Percentiles rank a stretch among this genome's conserved stretches.
phyloP scores from a whole-genome alignment of 2,329 filamentous ascomycete genomes.

The Fusarium marasasianum region DNA sequence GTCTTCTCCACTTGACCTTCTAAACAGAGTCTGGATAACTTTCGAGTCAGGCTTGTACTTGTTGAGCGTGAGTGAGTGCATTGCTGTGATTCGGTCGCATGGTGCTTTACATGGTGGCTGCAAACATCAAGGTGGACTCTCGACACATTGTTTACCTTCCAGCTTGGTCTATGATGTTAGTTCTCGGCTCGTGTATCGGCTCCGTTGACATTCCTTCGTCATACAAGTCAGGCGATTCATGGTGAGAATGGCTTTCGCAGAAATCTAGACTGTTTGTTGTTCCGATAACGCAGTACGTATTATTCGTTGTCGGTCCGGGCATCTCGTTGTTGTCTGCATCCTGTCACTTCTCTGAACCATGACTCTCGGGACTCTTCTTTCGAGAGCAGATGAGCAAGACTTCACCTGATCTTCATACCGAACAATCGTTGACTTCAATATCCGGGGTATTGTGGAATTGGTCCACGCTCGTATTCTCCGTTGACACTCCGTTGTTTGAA shows the following conservation, averaged over 20 bases:
- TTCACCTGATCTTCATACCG: not conserved
- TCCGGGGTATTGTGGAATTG: constrained; percentile 8
- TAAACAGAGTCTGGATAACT: constrained; percentile 7
- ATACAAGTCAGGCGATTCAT: constrained; percentile 1
- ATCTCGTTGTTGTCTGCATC: not conserved
- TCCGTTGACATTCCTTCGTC: constrained; percentile 17
- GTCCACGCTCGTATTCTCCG: not conserved
- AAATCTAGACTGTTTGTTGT: not conserved
- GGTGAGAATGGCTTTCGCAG: not conserved
- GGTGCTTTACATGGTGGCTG: constrained; percentile 6
- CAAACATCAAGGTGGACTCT: not conserved
- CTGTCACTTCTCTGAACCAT: not conserved
- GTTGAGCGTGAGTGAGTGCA: not conserved
- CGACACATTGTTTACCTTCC: constrained; percentile 5
- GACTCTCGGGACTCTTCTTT: not conserved
- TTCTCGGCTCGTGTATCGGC: not conserved
- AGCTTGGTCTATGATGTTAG: constrained; percentile 2
- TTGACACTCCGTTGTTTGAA: constrained; percentile 15
- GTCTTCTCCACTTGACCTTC: constrained; percentile 19
- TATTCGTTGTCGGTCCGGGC: not conserved
- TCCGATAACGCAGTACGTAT: constrained; percentile 1
- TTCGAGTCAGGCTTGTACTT: constrained; percentile 23
- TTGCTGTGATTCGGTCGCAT: constrained; percentile 5
- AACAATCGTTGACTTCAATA: not conserved
- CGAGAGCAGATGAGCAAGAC: not conserved